Evolutionary conservation across 345 rosid genomes (phyloP).

Genomic region (Gossypium stocksii): DNA sequence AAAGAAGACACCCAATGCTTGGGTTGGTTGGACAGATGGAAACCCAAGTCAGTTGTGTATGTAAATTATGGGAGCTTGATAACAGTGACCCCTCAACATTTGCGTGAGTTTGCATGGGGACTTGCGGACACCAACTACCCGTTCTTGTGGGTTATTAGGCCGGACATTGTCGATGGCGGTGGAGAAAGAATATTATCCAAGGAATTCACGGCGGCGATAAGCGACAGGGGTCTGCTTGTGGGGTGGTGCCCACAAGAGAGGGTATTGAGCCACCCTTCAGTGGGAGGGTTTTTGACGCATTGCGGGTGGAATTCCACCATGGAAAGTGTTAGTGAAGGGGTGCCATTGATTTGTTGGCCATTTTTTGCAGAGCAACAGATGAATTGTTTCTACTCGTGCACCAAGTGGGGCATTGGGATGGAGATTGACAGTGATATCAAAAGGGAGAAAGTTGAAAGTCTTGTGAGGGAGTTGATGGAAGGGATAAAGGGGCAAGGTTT

Average conservation of each 20-base stretch:
- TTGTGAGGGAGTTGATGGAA: conserved; percentile 15
- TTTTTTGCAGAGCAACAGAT: conserved; percentile 23
- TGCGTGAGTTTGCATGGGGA: conserved; percentile 26
- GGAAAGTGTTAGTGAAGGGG: conserved; percentile 15
- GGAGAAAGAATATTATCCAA: conserved; percentile 7
- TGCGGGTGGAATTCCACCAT: conserved; percentile 27
- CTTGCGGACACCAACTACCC: conserved; percentile 17
- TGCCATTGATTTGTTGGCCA: conserved; percentile 24
- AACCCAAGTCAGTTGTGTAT: conserved; percentile 17
- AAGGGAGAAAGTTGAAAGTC: neutral
- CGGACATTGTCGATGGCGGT: conserved; percentile 17
- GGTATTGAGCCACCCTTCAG: conserved; percentile 20
- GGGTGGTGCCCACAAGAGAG: conserved; percentile 27
- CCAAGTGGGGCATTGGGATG: conserved; percentile 19
- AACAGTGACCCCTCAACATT: conserved; percentile 7
- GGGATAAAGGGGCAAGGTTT: neutral
- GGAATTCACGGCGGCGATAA: conserved; percentile 14
- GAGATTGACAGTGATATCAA: conserved; percentile 11
- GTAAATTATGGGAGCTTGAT: conserved; percentile 23
- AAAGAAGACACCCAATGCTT: conserved; percentile 3
- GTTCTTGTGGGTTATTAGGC: conserved; percentile 28
- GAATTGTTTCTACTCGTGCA: conserved; percentile 19
- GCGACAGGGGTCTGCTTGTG: conserved; percentile 11
- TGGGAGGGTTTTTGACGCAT: conserved; percentile 24
- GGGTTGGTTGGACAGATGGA: conserved; percentile 2